A percentile compares a stretch with the other conserved stretches of the same genome.
Conservation (phyloP, 2,329 filamentous ascomycete species). For the Elsinoe batatas region DNA sequence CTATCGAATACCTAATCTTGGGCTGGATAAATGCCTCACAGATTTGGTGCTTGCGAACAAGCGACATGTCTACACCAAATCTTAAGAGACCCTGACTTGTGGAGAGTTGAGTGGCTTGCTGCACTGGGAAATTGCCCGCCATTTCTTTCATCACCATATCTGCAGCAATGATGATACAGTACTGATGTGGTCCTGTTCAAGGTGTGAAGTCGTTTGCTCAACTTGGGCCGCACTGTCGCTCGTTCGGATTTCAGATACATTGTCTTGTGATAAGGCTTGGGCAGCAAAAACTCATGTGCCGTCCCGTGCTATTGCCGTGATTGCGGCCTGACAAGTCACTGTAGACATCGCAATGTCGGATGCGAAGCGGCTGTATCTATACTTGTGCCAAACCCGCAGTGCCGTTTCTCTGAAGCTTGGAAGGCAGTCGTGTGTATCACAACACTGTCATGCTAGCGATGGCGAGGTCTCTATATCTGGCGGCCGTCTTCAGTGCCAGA, state of each 20-base stretch:
- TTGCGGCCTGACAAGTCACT: not conserved
- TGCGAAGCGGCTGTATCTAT: no score
- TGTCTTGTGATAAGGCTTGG: not conserved
- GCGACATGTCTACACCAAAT: not conserved
- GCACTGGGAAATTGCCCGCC: not conserved
- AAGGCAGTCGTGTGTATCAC: no score
- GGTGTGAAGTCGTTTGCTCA: not conserved
- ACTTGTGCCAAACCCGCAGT: no score
- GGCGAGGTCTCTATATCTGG: no score
- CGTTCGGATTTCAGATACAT: not conserved
- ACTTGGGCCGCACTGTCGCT: not conserved
- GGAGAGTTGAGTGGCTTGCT: not conserved
- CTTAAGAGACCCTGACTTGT: conserved; percentile 5
- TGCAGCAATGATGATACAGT: not conserved
- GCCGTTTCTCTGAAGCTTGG: no score
- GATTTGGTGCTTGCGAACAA: not conserved
- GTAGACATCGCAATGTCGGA: no score
- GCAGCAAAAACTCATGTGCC: not conserved
- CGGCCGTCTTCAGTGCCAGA: no score
- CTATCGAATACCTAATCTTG: conserved; percentile 1
- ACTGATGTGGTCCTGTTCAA: not conserved
- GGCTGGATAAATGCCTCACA: not conserved
- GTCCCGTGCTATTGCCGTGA: not conserved
- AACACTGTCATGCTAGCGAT: no score
- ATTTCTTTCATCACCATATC: not conserved